Percentiles rank a stretch among this genome's conserved stretches.
These are phyloP conservation scores for Hymenoscyphus albidus DNA, from an alignment of 2,329 filamentous ascomycete genomes.

Conservation along the genomic window DNA sequence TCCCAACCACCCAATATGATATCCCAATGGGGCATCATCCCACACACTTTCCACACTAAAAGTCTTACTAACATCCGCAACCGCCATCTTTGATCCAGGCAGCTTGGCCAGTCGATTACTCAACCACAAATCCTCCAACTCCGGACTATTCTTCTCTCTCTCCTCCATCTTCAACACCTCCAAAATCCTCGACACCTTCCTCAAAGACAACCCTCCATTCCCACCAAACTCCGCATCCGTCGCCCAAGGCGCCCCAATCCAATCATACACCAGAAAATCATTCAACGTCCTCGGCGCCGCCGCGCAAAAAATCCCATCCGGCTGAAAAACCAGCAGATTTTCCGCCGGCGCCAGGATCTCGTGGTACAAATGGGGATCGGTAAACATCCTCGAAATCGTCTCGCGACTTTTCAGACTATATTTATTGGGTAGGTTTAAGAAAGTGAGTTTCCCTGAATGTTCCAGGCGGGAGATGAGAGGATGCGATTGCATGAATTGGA, in stretches of 20 bases:
- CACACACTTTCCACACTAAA: slow-evolving; percentile 49
- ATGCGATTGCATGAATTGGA: slow-evolving; percentile 42
- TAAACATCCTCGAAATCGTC: slow-evolving; percentile 46
- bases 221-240: slow-evolving; percentile 26
- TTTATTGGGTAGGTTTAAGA: slow-evolving; percentile 45
- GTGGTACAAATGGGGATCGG: slow-evolving; percentile 49
- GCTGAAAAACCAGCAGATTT: slow-evolving; percentile 52
- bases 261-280: slow-evolving; percentile 51
- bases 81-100: slow-evolving; percentile 31
- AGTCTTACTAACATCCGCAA: slow-evolving; percentile 35
- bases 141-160: slow-evolving; percentile 39
- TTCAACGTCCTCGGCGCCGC: slow-evolving; percentile 48
- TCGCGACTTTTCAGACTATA: slow-evolving; percentile 45
- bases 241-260: slow-evolving; percentile 36
- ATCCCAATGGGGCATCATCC: slow-evolving; percentile 49
- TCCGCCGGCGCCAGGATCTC: slow-evolving; percentile 48
- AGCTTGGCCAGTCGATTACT: slow-evolving; percentile 28
- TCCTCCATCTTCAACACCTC: slow-evolving; percentile 35
- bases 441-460: slow-evolving; percentile 45
- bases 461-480: slow-evolving; percentile 45
- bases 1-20: slow-evolving; percentile 42
- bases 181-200: slow-evolving; percentile 28
- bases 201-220: slow-evolving; percentile 31
- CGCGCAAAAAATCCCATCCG: slow-evolving; percentile 53
- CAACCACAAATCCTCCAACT: slow-evolving; percentile 52